A percentile compares a stretch with the other conserved stretches of the same genome.
phyloP scores from a whole-genome alignment of 768 basidiomycete species.

The Naganishia antarctica region DNA sequence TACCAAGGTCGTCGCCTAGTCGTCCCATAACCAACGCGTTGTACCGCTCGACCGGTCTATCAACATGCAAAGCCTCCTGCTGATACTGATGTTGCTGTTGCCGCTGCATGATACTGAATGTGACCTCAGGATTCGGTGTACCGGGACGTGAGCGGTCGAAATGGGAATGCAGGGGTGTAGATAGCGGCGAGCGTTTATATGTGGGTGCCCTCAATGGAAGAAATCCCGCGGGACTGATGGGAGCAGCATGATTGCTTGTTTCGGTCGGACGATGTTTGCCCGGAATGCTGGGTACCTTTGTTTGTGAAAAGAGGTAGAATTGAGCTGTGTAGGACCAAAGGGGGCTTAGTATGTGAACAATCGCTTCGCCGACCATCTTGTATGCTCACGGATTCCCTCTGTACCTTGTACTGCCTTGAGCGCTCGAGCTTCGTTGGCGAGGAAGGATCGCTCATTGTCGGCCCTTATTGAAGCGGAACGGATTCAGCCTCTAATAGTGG shows the following conservation, averaged over 20 bases:
- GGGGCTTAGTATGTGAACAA: too few species aligned
- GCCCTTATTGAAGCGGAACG: background rate
- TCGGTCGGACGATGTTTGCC: background rate
- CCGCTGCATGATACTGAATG: background rate
- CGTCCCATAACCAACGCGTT: slow-evolving; percentile 29
- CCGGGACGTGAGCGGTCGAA: slow-evolving; percentile 4
- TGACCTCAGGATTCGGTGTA: background rate
- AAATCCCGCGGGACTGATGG: background rate
- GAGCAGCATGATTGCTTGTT: background rate
- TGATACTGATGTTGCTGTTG: background rate
- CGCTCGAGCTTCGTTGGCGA: slow-evolving; percentile 19
- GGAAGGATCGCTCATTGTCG: slow-evolving; percentile 2
- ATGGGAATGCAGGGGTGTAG: slow-evolving; percentile 6
- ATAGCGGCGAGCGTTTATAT: slow-evolving; percentile 16
- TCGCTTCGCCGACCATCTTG: too few species aligned
- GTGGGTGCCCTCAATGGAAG: background rate
- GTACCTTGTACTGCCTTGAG: slow-evolving; percentile 25
- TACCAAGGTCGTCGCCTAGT: slow-evolving; percentile 20
- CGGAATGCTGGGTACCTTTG: slow-evolving; percentile 22
- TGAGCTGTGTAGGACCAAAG: slow-evolving; percentile 20
- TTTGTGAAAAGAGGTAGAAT: slow-evolving; percentile 23
- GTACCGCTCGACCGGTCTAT: slow-evolving; percentile 1
- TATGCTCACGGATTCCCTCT: slow-evolving; percentile 26
- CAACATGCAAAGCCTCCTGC: background rate
- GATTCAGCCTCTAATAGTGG: too few species aligned